Evolutionary conservation across 345 rosid species (phyloP), one percentile per base, ranked within the genome.

Genomic region (Iberis pinnata): DNA sequence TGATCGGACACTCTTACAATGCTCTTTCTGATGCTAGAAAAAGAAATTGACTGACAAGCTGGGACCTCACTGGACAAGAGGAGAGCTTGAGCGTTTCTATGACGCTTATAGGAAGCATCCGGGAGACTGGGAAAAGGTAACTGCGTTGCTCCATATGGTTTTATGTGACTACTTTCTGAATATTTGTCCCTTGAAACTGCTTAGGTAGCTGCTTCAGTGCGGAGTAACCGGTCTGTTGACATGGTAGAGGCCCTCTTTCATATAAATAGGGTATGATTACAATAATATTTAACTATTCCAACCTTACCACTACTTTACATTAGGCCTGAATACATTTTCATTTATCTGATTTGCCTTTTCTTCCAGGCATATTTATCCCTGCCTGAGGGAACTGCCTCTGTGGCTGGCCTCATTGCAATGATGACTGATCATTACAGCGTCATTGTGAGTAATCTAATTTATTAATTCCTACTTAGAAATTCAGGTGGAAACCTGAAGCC

Each of bases 371-470:
- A 88, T 68, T 68, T 93, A 52, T 88, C 99, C 45, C 75, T 93
- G 57, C 99, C 97, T 0, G 97, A 88, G 67, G 97, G 96, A 70
- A 82, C 66, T 15, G 92, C 95, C 20, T 88, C 99, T 31, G 88
- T 86, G 27, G 77, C 78, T 64, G 99, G 99, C 60, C 84, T 88
- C 56, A 70, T 82, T 64, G 99, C 99, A 47, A 88, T 88, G 99
- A 82, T 93, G 97, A 83, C 87, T 2, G 99, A 88, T 73, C 95
- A 93, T 64, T 88, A 88, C 69, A 78, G 67, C 58, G 79, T 78
- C 67, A 49, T 83, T 76, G 99, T 93, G 75, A 62, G 87, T 29
- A 8, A 20, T 54, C 40, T 53, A 8, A 46, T 46, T 53, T 24
- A 17, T 40, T 17, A 39, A 8, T 18, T 52, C 19, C 43, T 55